Evolutionary conservation across 2,329 filamentous ascomycete genomes (phyloP), one percentile per base, ranked within the genome.

Genomic region (Talaromyces rugulosus): DNA sequence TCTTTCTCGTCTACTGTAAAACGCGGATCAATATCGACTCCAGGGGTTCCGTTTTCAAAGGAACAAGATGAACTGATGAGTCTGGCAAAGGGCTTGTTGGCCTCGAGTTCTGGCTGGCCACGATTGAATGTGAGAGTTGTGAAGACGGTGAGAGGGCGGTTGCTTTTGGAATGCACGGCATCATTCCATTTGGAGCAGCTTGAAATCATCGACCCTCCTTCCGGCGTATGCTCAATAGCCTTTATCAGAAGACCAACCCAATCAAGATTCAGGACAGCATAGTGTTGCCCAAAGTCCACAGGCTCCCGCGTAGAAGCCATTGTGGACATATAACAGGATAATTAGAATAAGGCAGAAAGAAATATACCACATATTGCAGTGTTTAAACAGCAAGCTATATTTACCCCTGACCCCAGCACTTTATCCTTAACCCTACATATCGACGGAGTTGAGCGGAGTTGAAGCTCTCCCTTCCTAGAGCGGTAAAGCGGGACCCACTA

Each of bases 221-320:
- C 69, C 1, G 70, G 27, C 0, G 75, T 75, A 33, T 70, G 63
- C 47, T 72, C 68, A 54, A 79, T 63, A 12, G 66, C 62, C 57
- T 71, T 64, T 34, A 80, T 72, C 5, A 80, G 71, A 2, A 65
- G 33, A 2, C 61, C 14, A 61, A 68, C 69, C 66, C 65, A 66
- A 65, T 80, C 78, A n/a, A 80, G 69, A 64, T 81, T 78, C 50
- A 80, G 75, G 60, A 79, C 69, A 1, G 75, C 77, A 64, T 77
- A 78, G 65, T 74, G 66, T 9, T 66, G 59, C 59, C 74, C 75
- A 64, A 78, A 77, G 47, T 14, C 55, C 30, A 62, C 50, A 34
- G 42, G 27, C 50, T 44, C 36, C n/a, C 11, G n/a, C 9, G 34
- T 16, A 16, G 56, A 31, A 28, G 57, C 34, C 51, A 28, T 50